Conservation (phyloP, 495 filamentous ascomycete genomes). For the Polyplosphaeria fusca region DNA sequence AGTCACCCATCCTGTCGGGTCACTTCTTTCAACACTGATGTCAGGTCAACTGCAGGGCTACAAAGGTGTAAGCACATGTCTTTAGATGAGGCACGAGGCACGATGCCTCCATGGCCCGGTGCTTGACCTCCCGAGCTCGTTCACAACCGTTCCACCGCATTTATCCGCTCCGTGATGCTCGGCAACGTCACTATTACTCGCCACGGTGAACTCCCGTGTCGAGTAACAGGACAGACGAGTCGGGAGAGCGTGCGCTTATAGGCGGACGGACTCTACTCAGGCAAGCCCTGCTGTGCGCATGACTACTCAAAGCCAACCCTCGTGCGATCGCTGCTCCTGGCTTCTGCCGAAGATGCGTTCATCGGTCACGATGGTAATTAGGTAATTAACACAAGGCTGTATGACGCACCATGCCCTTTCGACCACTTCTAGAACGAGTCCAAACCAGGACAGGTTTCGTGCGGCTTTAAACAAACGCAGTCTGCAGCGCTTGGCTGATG, state of each 20-base stretch:
- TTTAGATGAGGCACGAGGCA: too few relatives aligned
- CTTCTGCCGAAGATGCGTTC: slow-evolving; percentile 4
- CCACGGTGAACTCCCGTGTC: too few relatives aligned
- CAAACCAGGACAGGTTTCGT: not conserved
- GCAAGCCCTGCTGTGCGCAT: not conserved
- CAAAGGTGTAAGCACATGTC: too few relatives aligned
- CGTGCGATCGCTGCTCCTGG: not conserved
- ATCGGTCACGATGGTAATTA: slow-evolving; percentile 19
- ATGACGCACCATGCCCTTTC: slow-evolving; percentile 1
- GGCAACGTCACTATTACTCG: too few relatives aligned
- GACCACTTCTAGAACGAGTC: slow-evolving; percentile 9
- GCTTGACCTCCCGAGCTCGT: too few relatives aligned
- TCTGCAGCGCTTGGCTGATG: slow-evolving; percentile 14
- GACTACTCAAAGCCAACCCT: not conserved
- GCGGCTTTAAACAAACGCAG: slow-evolving; percentile 1
- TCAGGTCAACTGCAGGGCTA: too few relatives aligned
- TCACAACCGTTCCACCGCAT: too few relatives aligned
- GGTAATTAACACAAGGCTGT: not conserved
- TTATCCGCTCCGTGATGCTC: too few relatives aligned
- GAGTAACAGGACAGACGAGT: too few relatives aligned
- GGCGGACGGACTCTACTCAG: not conserved
- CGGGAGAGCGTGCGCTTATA: not conserved
- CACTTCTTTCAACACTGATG: not conserved
- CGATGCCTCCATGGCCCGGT: too few relatives aligned
- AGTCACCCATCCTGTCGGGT: not conserved